These are phyloP conservation scores for Grammothele lineata DNA, from an alignment of 768 basidiomycete genomes.

Conservation along the genomic window DNA sequence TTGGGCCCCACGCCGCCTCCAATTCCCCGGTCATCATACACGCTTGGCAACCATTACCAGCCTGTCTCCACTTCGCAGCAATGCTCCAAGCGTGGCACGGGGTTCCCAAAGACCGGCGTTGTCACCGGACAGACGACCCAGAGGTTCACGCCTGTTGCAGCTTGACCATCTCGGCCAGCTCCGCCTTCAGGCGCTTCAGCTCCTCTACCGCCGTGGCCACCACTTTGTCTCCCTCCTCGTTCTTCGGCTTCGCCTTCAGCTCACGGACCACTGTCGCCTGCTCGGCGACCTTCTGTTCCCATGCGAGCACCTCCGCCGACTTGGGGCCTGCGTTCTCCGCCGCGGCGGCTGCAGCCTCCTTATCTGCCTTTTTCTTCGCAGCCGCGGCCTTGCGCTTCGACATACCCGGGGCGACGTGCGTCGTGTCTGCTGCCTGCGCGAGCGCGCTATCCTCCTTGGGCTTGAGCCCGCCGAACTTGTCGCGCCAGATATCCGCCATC, in stretches of 20 bases:
- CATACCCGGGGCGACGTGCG: conserved; percentile 45
- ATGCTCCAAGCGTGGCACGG: too few relatives aligned
- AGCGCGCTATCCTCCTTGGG: conserved; percentile 30
- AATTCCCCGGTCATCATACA: too few relatives aligned
- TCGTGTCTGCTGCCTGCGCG: conserved; percentile 37
- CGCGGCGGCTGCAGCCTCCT: conserved; percentile 28
- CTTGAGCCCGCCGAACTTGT: conserved; percentile 70
- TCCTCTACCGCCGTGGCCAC: conserved; percentile 56
- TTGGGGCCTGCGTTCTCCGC: conserved; percentile 49
- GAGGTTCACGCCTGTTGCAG: background rate
- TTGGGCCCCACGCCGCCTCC: too few relatives aligned
- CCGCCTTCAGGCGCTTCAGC: conserved; percentile 62
- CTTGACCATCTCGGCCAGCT: conserved; percentile 36
- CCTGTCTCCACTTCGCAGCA: too few relatives aligned
- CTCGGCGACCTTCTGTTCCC: conserved; percentile 70
- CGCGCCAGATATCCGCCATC: conserved; percentile 79
- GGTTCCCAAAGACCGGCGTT: too few relatives aligned
- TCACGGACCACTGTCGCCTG: conserved; percentile 73
- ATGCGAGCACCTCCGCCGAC: conserved; percentile 63
- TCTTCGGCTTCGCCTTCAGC: conserved; percentile 65
- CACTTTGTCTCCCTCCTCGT: conserved; percentile 56
- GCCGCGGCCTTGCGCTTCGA: conserved; percentile 48
- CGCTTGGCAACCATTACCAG: too few relatives aligned
- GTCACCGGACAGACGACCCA: background rate
- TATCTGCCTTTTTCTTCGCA: conserved; percentile 42